A percentile compares a stretch with the other conserved stretches of the same genome.
Conservation (phyloP, 2,329 filamentous ascomycete species). For the Colletotrichum cuscutae region DNA sequence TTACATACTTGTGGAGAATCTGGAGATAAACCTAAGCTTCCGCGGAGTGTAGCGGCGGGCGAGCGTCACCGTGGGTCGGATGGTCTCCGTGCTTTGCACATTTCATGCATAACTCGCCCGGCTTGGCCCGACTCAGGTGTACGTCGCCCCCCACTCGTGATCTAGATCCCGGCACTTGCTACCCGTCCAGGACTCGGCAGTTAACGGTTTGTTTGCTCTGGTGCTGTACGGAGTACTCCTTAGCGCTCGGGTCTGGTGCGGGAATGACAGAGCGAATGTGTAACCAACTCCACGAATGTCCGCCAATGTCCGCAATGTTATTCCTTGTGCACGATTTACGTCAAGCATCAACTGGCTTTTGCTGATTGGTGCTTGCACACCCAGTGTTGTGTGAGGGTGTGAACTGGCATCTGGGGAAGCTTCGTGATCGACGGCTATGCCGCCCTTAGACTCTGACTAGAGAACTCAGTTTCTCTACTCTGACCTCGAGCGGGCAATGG, state of each 20-base stretch:
- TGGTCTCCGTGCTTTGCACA: not conserved
- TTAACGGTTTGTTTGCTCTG: not conserved
- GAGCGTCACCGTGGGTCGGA: not conserved
- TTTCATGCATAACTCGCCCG: not conserved
- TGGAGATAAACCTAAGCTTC: not conserved
- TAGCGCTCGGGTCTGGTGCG: not conserved
- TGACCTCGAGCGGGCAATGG: too few species aligned
- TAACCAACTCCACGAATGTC: not conserved
- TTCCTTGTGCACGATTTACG: not conserved
- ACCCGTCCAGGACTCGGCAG: not conserved
- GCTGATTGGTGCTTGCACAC: not conserved
- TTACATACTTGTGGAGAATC: not conserved
- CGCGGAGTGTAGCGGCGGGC: not conserved
- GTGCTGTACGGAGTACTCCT: not conserved
- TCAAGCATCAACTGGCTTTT: not conserved
- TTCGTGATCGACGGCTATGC: not conserved
- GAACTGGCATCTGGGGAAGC: not conserved
- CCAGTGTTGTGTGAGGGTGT: not conserved
- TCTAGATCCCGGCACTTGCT: not conserved
- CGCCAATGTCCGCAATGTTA: not conserved
- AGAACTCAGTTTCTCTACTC: not conserved
- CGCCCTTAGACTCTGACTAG: not conserved
- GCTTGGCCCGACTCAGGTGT: not conserved
- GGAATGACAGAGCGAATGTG: not conserved
- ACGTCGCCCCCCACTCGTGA: not conserved